Conservation (phyloP, 2,329 filamentous ascomycete genomes). For the Cordyceps farinosa region DNA sequence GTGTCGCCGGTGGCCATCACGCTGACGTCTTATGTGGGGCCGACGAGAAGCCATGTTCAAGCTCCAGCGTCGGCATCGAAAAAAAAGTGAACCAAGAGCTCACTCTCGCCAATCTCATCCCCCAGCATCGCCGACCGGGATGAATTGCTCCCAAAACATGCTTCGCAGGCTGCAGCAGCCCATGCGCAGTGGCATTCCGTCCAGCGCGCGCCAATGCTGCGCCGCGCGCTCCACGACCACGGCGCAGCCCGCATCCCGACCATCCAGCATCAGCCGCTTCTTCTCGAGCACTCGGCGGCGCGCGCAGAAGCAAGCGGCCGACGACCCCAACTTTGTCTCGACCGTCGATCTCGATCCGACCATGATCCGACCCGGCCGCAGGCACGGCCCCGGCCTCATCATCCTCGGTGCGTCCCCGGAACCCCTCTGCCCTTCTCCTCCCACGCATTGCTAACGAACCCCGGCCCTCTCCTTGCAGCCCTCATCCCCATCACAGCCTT, state of each 20-base stretch:
- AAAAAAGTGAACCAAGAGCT: not conserved
- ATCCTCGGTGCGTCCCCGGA: conserved; percentile 57
- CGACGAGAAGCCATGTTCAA: not conserved
- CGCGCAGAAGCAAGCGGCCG: conserved; percentile 51
- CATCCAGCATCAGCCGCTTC: conserved; percentile 13
- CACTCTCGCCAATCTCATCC: not conserved
- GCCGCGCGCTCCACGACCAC: conserved; percentile 7
- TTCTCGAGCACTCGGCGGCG: conserved; percentile 22
- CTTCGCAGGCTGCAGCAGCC: conserved; percentile 26
- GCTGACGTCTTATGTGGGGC: not conserved
- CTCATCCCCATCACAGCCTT: conserved; percentile 92
- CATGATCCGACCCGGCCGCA: conserved; percentile 69
- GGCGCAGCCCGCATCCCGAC: not conserved
- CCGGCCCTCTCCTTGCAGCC: conserved; percentile 40
- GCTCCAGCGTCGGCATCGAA: not conserved
- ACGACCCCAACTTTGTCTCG: conserved; percentile 77
- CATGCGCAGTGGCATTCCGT: not conserved
- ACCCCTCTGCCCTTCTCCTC: not conserved
- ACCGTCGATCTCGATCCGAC: conserved; percentile 82
- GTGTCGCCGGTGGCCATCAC: not conserved
- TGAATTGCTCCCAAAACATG: conserved; percentile 29
- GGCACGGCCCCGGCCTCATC: conserved; percentile 75
- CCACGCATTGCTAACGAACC: conserved; percentile 1
- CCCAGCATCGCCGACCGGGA: conserved; percentile 22
- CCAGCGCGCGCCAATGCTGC: conserved; percentile 9